A percentile compares a stretch with the other conserved stretches of the same genome.
Conservation (phyloP, 257 asterid genomes). For the Penstemon eatonii region DNA sequence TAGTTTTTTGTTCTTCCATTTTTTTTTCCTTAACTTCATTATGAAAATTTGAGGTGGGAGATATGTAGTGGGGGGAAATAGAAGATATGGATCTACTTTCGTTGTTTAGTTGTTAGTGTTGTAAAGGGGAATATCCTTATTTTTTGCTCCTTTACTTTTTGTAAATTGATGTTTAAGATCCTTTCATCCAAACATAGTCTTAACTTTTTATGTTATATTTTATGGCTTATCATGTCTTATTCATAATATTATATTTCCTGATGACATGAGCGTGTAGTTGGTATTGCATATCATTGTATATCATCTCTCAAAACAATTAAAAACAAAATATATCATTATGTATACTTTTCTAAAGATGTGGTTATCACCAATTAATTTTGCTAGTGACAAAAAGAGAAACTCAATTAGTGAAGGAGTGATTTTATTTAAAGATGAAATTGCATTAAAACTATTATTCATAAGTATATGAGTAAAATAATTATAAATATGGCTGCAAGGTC, state of each 20-base stretch:
- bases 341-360: too few species aligned
- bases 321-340: too few species aligned
- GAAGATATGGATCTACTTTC: constrained; percentile 46
- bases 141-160: constrained; percentile 19
- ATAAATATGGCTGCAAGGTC: not conserved
- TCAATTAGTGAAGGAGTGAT: constrained; percentile 12
- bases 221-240: constrained; percentile 10
- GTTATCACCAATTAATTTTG: not conserved
- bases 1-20: not conserved
- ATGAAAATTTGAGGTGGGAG: too few species aligned
- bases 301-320: too few species aligned
- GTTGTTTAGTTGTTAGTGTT: constrained; percentile 37
- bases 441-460: not conserved
- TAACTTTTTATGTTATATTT: constrained; percentile 8
- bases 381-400: constrained; percentile 27
- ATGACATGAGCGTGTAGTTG: too few species aligned
- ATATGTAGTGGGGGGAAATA: not conserved
- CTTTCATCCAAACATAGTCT: constrained; percentile 23
- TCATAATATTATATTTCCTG: constrained; percentile 24
- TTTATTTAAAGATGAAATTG: not conserved
- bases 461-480: not conserved
- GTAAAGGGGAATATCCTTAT: constrained; percentile 43
- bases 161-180: constrained; percentile 45
- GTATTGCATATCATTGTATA: too few species aligned
- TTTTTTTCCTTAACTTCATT: too few species aligned